Evolutionary conservation across 208 protist genomes (phyloP).

Genomic region (Crithidia mellificae): DNA sequence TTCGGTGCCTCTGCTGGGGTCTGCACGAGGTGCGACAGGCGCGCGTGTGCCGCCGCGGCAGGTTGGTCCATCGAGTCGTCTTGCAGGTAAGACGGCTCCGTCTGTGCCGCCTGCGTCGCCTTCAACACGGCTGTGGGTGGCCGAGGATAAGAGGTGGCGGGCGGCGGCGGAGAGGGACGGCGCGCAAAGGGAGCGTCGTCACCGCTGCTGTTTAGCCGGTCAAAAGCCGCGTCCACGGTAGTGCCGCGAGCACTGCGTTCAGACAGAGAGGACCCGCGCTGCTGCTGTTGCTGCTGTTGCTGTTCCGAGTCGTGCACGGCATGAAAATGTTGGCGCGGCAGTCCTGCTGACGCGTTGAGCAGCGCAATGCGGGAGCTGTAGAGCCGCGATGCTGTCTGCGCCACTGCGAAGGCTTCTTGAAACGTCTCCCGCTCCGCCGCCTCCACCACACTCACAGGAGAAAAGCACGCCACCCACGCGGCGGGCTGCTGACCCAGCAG

Average conservation of each 20-base stretch:
- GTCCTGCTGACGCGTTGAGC: neutral
- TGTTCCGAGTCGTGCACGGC: no score
- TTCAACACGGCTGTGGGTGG: neutral
- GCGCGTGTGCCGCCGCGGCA: neutral
- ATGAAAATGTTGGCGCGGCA: neutral
- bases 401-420: constrained; percentile 73
- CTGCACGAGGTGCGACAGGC: constrained; percentile 4
- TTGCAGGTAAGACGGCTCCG: neutral
- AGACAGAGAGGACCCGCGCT: neutral
- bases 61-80: neutral
- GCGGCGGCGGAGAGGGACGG: neutral
- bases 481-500: constrained; percentile 67
- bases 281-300: neutral
- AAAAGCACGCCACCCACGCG: constrained; percentile 74
- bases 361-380: constrained; percentile 53
- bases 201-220: neutral
- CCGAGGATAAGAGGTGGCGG: neutral
- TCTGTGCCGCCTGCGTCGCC: neutral
- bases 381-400: constrained; percentile 51
- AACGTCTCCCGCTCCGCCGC: constrained; percentile 56
- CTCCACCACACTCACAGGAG: constrained; percentile 39
- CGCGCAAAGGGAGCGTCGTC: no score
- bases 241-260: neutral
- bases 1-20: constrained; percentile 1
- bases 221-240: neutral